Conservation (phyloP, 139 green algal species). For the Ulvella scutata region DNA sequence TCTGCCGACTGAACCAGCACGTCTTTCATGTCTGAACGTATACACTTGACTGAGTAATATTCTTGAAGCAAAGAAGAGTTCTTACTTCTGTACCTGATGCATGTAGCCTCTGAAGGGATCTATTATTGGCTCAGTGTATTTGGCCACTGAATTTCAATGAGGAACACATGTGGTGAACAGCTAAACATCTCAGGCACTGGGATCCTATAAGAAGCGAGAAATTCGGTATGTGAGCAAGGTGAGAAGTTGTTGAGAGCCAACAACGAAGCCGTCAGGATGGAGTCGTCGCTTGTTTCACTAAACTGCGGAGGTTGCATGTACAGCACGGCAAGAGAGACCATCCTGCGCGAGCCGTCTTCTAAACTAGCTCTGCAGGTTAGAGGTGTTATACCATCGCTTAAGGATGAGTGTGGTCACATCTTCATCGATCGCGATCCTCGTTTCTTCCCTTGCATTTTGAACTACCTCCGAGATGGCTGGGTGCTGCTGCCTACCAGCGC, state of each 20-base stretch:
- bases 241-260: constrained; percentile 1
- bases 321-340: constrained; percentile 14
- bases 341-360: constrained; percentile 10
- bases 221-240: no score
- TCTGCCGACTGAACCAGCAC: no score
- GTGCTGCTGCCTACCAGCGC: constrained; percentile 5
- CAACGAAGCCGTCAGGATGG: constrained; percentile 1
- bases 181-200: no score
- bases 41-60: no score
- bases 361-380: constrained; percentile 12
- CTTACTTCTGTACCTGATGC: no score
- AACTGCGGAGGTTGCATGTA: constrained; percentile 11
- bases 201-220: no score
- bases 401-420: constrained; percentile 3
- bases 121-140: no score
- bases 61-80: no score
- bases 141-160: no score
- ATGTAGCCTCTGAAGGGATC: no score
- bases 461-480: constrained; percentile 28
- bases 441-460: constrained; percentile 23
- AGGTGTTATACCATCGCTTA: constrained; percentile 9
- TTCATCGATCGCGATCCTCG: constrained; percentile 17
- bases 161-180: no score
- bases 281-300: constrained; percentile 3
- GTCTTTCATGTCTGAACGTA: no score